These are phyloP conservation scores for Cryptococcus deneoformans DNA, from an alignment of 1,284 basidiomycete genomes.

Conservation along the genomic window DNA sequence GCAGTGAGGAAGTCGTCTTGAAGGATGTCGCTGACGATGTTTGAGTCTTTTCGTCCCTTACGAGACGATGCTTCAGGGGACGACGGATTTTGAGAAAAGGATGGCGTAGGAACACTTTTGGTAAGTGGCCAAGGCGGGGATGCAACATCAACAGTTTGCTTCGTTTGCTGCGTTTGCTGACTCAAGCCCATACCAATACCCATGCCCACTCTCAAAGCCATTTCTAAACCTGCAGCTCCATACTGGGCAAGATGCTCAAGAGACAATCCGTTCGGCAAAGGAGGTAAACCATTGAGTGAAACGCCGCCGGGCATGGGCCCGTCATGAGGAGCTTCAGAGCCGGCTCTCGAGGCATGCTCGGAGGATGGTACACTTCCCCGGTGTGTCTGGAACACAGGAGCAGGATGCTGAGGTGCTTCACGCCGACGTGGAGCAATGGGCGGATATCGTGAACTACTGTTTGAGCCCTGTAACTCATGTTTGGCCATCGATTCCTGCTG, in stretches of 20 bases:
- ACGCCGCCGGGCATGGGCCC: conserved; percentile 15
- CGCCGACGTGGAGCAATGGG: conserved; percentile 17
- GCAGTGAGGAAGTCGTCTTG: conserved; percentile 43
- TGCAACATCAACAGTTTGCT: background rate
- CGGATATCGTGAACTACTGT: conserved; percentile 8
- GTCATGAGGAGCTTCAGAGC: conserved; percentile 4
- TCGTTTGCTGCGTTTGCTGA: conserved; percentile 11
- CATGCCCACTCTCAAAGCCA: conserved; percentile 52
- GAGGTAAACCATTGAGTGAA: conserved; percentile 29
- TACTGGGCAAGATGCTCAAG: conserved; percentile 44
- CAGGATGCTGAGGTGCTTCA: conserved; percentile 22
- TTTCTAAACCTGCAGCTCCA: conserved; percentile 45
- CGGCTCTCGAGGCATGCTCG: conserved; percentile 9
- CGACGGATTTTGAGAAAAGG: conserved; percentile 11
- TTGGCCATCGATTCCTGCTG: background rate
- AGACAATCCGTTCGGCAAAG: conserved; percentile 44
- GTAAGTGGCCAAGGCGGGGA: background rate
- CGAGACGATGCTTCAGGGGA: conserved; percentile 9
- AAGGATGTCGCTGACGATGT: conserved; percentile 43
- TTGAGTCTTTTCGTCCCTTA: conserved; percentile 4
- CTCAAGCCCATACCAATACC: conserved; percentile 34
- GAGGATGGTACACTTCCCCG: conserved; percentile 8
- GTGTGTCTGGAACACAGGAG: conserved; percentile 5
- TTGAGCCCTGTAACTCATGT: conserved; percentile 1
- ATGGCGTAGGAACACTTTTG: conserved; percentile 6